phyloP scores from a whole-genome alignment of 352 stramenopile genomes.

The Albugo laibachii region DNA sequence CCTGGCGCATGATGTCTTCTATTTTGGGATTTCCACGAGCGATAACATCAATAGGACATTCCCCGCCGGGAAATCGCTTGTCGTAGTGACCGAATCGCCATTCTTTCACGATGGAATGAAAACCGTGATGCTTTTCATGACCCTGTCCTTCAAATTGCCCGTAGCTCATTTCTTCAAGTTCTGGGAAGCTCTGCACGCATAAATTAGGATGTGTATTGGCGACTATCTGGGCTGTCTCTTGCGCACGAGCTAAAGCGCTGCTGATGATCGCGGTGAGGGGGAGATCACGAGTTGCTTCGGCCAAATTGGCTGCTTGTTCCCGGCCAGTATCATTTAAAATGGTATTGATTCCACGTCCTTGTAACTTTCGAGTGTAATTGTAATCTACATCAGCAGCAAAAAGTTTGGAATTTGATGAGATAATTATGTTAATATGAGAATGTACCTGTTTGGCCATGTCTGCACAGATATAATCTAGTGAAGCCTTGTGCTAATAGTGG shows the following conservation, averaged over 20 bases:
- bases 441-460: conserved; percentile 45
- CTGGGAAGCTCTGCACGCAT: conserved; percentile 28
- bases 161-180: conserved; percentile 76
- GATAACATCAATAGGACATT: conserved; percentile 49
- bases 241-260: conserved; percentile 27
- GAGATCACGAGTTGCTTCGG: conserved; percentile 39
- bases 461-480: conserved; percentile 52
- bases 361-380: conserved; percentile 49
- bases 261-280: conserved; percentile 48
- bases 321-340: conserved; percentile 35
- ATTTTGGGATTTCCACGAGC: conserved; percentile 39
- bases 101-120: conserved; percentile 33
- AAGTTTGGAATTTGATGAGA: not conserved
- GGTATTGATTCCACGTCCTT: conserved; percentile 60
- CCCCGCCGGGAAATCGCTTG: conserved; percentile 32
- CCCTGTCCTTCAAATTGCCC: conserved; percentile 43
- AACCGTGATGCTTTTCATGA: conserved; percentile 12
- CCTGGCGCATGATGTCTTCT: conserved; percentile 21
- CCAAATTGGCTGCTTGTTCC: conserved; percentile 34
- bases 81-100: conserved; percentile 35
- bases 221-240: conserved; percentile 30
- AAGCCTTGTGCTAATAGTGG: conserved; percentile 24
- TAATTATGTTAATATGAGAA: not conserved
- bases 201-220: conserved; percentile 24
- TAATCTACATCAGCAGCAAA: conserved; percentile 18